Base-by-base conservation (phyloP, 495 filamentous ascomycete species). In the Xylaria cubensis region DNA sequence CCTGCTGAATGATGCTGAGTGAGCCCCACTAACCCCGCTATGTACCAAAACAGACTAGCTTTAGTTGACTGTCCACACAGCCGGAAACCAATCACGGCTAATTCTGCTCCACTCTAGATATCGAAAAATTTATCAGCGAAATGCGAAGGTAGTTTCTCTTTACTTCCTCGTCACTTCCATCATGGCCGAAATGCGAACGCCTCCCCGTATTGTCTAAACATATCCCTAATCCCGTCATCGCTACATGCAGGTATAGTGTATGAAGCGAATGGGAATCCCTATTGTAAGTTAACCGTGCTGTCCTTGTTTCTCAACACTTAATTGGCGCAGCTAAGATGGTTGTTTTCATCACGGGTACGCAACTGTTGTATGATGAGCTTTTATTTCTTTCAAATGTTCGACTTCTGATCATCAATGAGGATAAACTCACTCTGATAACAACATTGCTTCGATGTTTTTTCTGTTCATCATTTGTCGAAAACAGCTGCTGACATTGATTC, bases 401-500 rank as follows among this genome's bases (percentile, higher is more conserved):
- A 78, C 77, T 78, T 70, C 77, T 75, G 76, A 78, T 68, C 46
- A 71, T 77, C 76, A 74, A 70, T 78, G 77, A 75, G 75, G 77
- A 78, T 29, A 77, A 51, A 73, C 64, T 32, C 62, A 77, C 75
- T 77, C 77, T 78, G 77, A 78, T 70, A 59, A 34, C 17, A 70
- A 46, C 55, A 48, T 29, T 1, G 21, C 17, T 12, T 42, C 8
- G 0, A 10, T 44, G 36, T 24, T 6, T 21, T 21, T 26, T 51
- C 29, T 56, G 26, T 36, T 50, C 24, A 62, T 44, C 12, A 4
- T 39, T 36, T 1, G 17, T 62, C 10, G 19, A 41, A 50, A 32
- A 21, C 65, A 44, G 13, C 3, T 5, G n/a, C 65, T 67, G 55
- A 63, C 41, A 61, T 34, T 42, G 9, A 59, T 46, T 51, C 19